These are phyloP conservation scores for Rhizophora mangle DNA, from an alignment of 345 rosid genomes.

Conservation along the genomic window DNA sequence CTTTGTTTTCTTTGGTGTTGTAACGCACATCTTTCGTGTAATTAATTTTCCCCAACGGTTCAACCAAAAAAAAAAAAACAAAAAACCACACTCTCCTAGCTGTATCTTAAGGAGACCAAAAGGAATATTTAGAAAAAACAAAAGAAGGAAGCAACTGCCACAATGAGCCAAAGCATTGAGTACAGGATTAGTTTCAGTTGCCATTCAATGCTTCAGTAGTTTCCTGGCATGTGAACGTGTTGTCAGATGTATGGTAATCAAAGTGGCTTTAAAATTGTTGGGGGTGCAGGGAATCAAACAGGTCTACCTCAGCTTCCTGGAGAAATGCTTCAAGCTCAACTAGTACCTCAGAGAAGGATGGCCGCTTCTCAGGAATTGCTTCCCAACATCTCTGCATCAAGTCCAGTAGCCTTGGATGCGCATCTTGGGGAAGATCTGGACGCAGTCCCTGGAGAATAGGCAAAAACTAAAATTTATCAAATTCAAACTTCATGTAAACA, in stretches of 20 bases:
- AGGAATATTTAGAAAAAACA: neutral
- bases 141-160: conserved; percentile 10
- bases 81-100: conserved; percentile 11
- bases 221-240: conserved; percentile 27
- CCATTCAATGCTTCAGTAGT: conserved; percentile 33
- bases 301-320: conserved; percentile 45
- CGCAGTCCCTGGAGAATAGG: conserved; percentile 52
- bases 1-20: neutral
- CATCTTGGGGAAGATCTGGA: conserved; percentile 52
- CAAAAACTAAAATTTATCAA: neutral
- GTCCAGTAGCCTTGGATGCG: conserved; percentile 47
- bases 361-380: conserved; percentile 46
- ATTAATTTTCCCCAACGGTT: conserved; percentile 9
- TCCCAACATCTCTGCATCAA: conserved; percentile 81
- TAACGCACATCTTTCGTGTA: conserved; percentile 7
- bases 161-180: conserved; percentile 13
- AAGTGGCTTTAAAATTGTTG: neutral
- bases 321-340: conserved; percentile 53
- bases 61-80: conserved; percentile 14
- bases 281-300: neutral
- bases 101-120: neutral
- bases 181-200: conserved; percentile 18
- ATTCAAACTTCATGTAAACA: neutral
- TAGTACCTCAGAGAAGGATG: conserved; percentile 49
- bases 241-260: conserved; percentile 3